Evolutionary conservation across 257 asterid species (phyloP).

Genomic region (Petunia secreta): DNA sequence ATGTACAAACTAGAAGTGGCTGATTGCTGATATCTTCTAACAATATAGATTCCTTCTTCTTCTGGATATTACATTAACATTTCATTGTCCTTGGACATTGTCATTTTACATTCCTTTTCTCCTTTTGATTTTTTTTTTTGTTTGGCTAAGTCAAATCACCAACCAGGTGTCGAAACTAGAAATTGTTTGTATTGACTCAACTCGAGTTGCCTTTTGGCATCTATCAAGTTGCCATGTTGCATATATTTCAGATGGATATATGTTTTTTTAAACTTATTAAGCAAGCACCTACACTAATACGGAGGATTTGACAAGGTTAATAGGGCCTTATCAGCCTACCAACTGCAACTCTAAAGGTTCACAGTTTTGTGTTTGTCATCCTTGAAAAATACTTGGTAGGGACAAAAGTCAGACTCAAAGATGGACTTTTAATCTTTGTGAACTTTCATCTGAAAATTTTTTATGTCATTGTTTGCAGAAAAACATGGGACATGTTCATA

Average conservation of each 20-base stretch:
- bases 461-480: slow-evolving; percentile 50
- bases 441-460: neutral
- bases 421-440: neutral
- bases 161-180: no score
- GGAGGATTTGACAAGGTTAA: neutral
- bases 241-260: slow-evolving; percentile 8
- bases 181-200: no score
- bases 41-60: neutral
- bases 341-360: neutral
- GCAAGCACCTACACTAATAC: neutral
- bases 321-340: neutral
- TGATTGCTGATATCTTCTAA: neutral
- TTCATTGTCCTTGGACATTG: neutral
- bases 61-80: neutral
- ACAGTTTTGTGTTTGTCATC: neutral
- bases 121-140: no score
- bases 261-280: neutral
- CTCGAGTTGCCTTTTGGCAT: no score
- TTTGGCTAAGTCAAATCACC: neutral
- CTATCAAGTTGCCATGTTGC: no score
- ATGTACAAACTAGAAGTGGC: neutral
- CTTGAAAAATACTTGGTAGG: neutral
- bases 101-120: neutral
- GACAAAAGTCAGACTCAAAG: neutral
- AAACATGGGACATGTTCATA: slow-evolving; percentile 94